Evolutionary conservation across 2,329 filamentous ascomycete species (phyloP), one percentile per base, ranked within the genome.

Genomic region (Aspergillus sp.): DNA sequence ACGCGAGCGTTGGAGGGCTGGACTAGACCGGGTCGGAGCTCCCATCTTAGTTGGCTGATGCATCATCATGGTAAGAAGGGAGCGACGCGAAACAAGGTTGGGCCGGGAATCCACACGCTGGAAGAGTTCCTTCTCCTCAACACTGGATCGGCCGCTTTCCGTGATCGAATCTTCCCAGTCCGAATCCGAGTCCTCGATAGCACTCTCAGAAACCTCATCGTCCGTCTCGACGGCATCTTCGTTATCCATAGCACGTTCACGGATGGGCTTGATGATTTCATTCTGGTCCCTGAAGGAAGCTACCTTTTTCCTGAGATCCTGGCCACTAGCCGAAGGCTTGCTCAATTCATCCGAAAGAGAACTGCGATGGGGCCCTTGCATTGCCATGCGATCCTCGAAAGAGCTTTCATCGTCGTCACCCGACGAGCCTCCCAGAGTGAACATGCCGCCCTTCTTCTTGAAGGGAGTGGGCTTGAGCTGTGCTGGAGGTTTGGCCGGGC

Each of bases 1-100:
- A 79, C 77, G 88, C 78, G 86, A 73, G 30, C 77, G 77, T 58
- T 78, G 77, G 11, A 81, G 68, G 13, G 76, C 76, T 23, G 79
- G 78, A 42, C 73, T 78, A 23, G 79, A 81, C 57, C 77, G 72
- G 30, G 78, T 55, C 83, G 83, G 57, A 82, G 88, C 70, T 82
- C 83, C 51, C 88, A 88, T 74, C 91, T 89, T 65, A 86, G 88
- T 73, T 90, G 88, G 89, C 72, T 96, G 88, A 68, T 91, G 90
- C 73, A 99, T 87, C 83, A 94, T 89, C 55, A 94, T 88, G 0
- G 93, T 97, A 66, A 99, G 89, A 42, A 98, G 85, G 2, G 94
- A 98, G 54, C 90, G 89, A 52, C 91, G 88, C 1, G 94, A 96
- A 2, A 90, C 89, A 25, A 98, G 82, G 71, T 96, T 91, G 7